Percentiles rank a stretch among this genome's conserved stretches.
Conservation (phyloP, 805 yeast species). For the Cyberlindnera bimundalis region DNA sequence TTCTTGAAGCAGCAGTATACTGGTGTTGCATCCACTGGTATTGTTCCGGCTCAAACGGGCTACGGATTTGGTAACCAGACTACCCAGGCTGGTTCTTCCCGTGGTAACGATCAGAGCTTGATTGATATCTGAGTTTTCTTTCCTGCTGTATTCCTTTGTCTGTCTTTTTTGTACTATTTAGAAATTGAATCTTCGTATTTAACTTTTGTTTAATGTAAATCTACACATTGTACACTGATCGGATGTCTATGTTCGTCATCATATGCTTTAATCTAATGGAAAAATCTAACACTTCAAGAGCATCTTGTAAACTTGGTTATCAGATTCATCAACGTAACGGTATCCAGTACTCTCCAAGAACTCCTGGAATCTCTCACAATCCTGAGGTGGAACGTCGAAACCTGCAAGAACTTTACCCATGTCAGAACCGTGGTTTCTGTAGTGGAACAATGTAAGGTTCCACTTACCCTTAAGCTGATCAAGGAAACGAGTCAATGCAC, state of each 20-base stretch:
- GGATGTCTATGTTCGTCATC: no score
- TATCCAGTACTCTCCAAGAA: conserved; percentile 75
- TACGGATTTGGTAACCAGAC: conserved; percentile 87
- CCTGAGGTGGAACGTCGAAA: conserved; percentile 74
- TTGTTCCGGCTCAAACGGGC: conserved; percentile 86
- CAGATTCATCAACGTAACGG: conserved; percentile 74
- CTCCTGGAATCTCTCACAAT: conserved; percentile 57
- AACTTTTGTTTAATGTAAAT: no score
- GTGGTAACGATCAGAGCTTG: conserved; percentile 27
- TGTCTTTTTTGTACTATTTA: not conserved
- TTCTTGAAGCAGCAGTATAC: conserved; percentile 64
- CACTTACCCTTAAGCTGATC: conserved; percentile 68
- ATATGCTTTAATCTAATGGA: not conserved
- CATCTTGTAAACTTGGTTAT: conserved; percentile 79
- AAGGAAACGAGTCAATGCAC: conserved; percentile 83
- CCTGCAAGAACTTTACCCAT: conserved; percentile 92
- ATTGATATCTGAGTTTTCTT: conserved; percentile 24
- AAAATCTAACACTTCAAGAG: conserved; percentile 45
- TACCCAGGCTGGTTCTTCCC: conserved; percentile 17
- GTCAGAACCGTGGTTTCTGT: conserved; percentile 95
- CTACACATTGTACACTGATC: no score
- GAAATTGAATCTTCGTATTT: no score
- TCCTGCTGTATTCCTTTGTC: not conserved
- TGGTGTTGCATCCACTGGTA: conserved; percentile 60
- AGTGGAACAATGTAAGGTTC: conserved; percentile 94